phyloP scores from a whole-genome alignment of 1,284 basidiomycete species.

The Volvariella volvacea region DNA sequence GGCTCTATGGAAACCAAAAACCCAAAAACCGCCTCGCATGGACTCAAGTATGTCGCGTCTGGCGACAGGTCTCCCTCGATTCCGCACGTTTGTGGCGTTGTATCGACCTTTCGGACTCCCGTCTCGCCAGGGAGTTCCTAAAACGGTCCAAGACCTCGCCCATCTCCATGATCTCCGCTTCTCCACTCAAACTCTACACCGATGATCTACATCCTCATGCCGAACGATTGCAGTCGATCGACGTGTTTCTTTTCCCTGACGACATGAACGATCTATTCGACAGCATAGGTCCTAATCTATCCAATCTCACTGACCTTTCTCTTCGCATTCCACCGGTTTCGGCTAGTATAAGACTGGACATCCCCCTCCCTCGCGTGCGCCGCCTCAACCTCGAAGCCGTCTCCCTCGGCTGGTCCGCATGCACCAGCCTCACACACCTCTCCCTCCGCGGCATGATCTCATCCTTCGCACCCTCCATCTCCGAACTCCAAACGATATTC shows the following conservation, averaged over 20 bases:
- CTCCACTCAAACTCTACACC: conserved; percentile 18
- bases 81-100: conserved; percentile 28
- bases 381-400: conserved; percentile 24
- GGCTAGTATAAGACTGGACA: conserved; percentile 16
- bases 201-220: conserved; percentile 20
- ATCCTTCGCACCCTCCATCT: conserved; percentile 21
- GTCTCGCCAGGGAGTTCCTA: conserved; percentile 24
- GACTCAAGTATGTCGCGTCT: conserved; percentile 29
- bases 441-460: conserved; percentile 21
- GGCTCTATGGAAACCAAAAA: conserved; percentile 21
- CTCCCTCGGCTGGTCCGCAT: conserved; percentile 22
- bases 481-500: conserved; percentile 21
- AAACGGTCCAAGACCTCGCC: conserved; percentile 23
- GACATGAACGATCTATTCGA: conserved; percentile 24
- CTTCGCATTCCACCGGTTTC: conserved; percentile 23
- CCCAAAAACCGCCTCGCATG: conserved; percentile 24
- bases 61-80: conserved; percentile 23
- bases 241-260: conserved; percentile 25
- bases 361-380: conserved; percentile 21
- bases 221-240: conserved; percentile 21
- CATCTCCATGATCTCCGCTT: conserved; percentile 23
- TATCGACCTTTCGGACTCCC: conserved; percentile 26
- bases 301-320: conserved; percentile 20
- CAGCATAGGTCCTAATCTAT: conserved; percentile 17
- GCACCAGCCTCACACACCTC: conserved; percentile 21